A percentile compares a stretch with the other conserved stretches of the same genome.
phyloP scores from a whole-genome alignment of 2,329 filamentous ascomycete genomes.

The Aspergillus tanneri region DNA sequence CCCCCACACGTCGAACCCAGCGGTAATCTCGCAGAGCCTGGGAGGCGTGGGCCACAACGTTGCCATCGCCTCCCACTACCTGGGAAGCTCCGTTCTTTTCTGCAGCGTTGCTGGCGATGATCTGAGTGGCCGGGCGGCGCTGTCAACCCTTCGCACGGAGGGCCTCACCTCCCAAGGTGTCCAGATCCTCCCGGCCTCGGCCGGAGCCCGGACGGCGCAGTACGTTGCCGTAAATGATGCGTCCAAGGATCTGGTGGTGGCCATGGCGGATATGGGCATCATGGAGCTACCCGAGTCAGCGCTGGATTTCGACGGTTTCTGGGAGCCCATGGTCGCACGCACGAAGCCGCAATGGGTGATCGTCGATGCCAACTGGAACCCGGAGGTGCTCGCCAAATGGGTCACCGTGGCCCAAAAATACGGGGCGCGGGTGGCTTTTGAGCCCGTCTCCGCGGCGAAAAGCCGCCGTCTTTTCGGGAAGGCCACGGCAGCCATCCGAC shows the following conservation, averaged over 20 bases:
- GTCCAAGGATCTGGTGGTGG: conserved; percentile 79
- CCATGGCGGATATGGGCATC: conserved; percentile 94
- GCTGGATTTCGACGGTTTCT: conserved; percentile 53
- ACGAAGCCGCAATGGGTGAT: conserved; percentile 72
- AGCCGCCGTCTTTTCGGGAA: conserved; percentile 63
- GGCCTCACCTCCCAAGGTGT: conserved; percentile 66
- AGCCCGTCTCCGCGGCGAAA: conserved; percentile 85
- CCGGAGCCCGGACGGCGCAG: conserved; percentile 72
- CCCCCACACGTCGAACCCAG: conserved; percentile 81
- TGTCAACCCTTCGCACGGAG: conserved; percentile 61
- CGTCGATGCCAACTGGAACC: conserved; percentile 83
- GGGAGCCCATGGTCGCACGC: conserved; percentile 59
- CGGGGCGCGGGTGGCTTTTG: conserved; percentile 68
- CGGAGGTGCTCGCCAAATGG: conserved; percentile 66
- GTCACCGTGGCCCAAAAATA: conserved; percentile 59
- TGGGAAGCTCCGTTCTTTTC: conserved; percentile 66
- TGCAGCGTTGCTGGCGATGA: conserved; percentile 83
- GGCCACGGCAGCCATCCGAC: conserved; percentile 29
- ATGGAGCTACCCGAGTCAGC: conserved; percentile 53
- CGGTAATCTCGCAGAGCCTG: conserved; percentile 74
- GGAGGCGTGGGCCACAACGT: conserved; percentile 94
- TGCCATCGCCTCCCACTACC: conserved; percentile 74
- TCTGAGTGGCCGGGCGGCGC: conserved; percentile 69
- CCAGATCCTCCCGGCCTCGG: conserved; percentile 52
- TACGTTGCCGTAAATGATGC: conserved; percentile 87